Evolutionary conservation across 1,284 basidiomycete genomes (phyloP), one percentile per base, ranked within the genome.

Genomic region (Inonotus obliquus): DNA sequence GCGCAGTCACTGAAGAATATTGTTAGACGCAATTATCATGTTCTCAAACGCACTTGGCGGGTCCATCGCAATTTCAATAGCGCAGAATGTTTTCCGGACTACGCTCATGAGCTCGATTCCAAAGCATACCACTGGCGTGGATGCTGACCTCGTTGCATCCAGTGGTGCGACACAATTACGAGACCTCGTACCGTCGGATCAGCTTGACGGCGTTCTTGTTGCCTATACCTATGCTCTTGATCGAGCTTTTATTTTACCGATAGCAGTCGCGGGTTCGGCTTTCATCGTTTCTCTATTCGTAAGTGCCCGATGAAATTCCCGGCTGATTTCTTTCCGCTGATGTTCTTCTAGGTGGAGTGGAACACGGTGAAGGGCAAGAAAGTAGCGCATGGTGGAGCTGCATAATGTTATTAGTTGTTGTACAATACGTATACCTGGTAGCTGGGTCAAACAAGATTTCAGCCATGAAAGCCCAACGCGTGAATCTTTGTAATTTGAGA

Each of bases 61-160:
- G 1, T 63, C 66, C n/a, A 64, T 68, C 25, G 57, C 64, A 19
- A 67, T 68, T n/a, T 66, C 66, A 38, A 65, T 68, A n/a, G 67
- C 62, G 19, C 67, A 68, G 58, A 67, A 67, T 23, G 59, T 68
- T 2, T 68, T 68, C 59, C 44, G 63, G 35, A 68, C 65, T 54
- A 60, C 62, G 23, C 61, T 68, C 10, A 29, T 63, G 14, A 54
- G 57, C n/a, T 49, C 55, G 17, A 51, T 68, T 1, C 57, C 59
- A 10, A 61, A 64, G 61, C 52, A 67, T 38, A 63, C 65, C 13
- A 65, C 67, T 9, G 63, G 61, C 4, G 27, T 68, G 14, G 47
- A 62, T 41, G 61, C 67, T 13, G 58, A 37, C n/a, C 7, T 60
- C 27, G 59, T 68, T 21, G 37, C 60, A n/a, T 51, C 53, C 5